Conservation (phyloP, 305 asterid genomes). For the Petunia hybrid region DNA sequence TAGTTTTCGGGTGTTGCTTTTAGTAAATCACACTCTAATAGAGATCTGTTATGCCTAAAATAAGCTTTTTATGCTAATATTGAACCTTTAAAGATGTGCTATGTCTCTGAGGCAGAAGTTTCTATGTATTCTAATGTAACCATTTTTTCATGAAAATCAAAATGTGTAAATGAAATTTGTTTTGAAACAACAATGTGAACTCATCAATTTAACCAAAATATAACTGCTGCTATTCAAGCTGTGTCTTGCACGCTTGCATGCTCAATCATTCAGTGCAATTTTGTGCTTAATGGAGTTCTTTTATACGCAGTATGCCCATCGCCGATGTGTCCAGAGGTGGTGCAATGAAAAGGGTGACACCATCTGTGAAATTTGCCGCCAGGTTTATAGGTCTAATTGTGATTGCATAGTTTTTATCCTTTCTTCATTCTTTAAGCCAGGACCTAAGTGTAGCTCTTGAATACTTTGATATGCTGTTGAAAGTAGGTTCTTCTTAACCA, state of each 20-base stretch:
- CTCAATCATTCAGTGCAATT: neutral
- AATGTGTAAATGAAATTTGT: neutral
- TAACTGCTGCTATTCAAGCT: neutral
- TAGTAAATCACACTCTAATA: neutral
- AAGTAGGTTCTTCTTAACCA: conserved; percentile 17
- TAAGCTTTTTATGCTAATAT: neutral
- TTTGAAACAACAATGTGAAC: neutral
- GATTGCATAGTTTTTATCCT: neutral
- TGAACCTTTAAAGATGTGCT: neutral
- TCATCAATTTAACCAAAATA: neutral
- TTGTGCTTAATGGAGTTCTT: conserved; percentile 11
- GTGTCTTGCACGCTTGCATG: neutral
- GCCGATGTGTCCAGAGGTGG: conserved; percentile 85
- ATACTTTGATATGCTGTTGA: neutral
- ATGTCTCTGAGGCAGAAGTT: neutral
- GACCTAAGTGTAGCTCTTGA: neutral
- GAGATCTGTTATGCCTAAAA: neutral
- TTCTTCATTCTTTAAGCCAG: neutral
- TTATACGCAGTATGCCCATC: conserved; percentile 73
- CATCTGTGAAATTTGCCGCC: conserved; percentile 81
- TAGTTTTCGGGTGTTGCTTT: neutral
- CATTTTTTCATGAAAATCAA: neutral
- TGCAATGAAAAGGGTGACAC: conserved; percentile 91
- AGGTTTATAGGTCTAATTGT: conserved; percentile 49
- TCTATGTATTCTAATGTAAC: neutral